phyloP scores from a whole-genome alignment of 2,329 filamentous ascomycete genomes.

The Fusarium subglutinans region DNA sequence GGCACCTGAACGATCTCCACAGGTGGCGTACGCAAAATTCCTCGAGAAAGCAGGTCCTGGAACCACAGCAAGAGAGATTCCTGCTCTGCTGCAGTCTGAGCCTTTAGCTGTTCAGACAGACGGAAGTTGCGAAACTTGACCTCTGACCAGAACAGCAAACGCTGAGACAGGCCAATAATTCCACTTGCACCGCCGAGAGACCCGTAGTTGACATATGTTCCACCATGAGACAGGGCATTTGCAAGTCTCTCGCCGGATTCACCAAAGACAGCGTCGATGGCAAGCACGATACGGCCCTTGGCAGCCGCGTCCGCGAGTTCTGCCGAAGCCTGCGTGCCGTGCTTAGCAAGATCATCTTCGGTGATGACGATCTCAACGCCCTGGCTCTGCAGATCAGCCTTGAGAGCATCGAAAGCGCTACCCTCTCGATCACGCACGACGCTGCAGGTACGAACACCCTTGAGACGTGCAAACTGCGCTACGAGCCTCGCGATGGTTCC shows the following conservation, averaged over 20 bases:
- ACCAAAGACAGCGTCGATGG: slow-evolving; percentile 10
- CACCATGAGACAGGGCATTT: not conserved
- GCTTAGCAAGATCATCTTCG: not conserved
- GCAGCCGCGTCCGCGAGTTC: slow-evolving; percentile 5
- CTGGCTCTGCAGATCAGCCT: not conserved
- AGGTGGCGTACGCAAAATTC: not conserved
- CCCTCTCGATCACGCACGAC: slow-evolving; percentile 12
- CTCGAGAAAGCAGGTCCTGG: not conserved
- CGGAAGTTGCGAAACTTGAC: slow-evolving; percentile 9
- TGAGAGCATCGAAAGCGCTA: not conserved
- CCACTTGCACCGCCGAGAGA: not conserved
- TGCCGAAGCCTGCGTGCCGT: not conserved
- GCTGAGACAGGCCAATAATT: not conserved
- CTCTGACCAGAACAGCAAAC: slow-evolving; percentile 10
- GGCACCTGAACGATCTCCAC: not conserved
- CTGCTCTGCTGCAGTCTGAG: not conserved
- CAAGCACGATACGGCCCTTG: not conserved
- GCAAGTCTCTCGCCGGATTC: slow-evolving; percentile 6
- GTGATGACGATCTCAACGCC: slow-evolving; percentile 1
- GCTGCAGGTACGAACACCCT: slow-evolving; percentile 10
- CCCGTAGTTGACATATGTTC: slow-evolving; percentile 3
- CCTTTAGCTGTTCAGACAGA: slow-evolving; percentile 2
- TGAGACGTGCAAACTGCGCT: slow-evolving; percentile 15
- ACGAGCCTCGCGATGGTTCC: slow-evolving; percentile 12
- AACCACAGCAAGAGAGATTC: slow-evolving; percentile 13